These are phyloP conservation scores for Grigorovia jiainica DNA, from an alignment of 805 yeast genomes.

Conservation along the genomic window DNA sequence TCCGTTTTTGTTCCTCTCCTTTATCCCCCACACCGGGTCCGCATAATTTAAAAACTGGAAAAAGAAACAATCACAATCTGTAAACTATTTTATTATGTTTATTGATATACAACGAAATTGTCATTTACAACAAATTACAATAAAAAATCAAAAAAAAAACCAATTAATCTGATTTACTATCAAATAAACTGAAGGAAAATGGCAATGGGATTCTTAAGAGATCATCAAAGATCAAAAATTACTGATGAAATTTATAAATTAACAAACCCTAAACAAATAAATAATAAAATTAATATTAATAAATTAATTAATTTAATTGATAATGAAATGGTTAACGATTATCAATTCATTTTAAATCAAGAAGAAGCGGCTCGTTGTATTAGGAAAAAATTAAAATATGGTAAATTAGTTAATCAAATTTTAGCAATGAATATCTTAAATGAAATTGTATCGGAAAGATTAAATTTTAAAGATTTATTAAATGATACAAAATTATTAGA, in stretches of 20 bases:
- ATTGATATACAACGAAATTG: no score
- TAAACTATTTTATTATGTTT: no score
- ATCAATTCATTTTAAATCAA: conserved; percentile 27
- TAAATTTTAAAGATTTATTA: conserved; percentile 38
- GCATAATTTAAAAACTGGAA: no score
- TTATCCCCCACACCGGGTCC: no score
- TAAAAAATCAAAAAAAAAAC: no score
- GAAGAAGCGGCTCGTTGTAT: conserved; percentile 85
- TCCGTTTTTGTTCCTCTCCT: no score
- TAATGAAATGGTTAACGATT: conserved; percentile 18
- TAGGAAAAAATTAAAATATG: conserved; percentile 82
- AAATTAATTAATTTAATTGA: conserved; percentile 28
- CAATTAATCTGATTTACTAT: no score
- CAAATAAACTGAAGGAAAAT: not conserved
- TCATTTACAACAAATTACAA: no score
- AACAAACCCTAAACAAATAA: not conserved
- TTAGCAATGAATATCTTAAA: conserved; percentile 59
- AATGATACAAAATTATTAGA: conserved; percentile 62
- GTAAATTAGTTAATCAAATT: conserved; percentile 52
- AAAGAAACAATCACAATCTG: no score
- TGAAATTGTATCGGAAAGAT: conserved; percentile 35
- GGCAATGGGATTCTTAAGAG: conserved; percentile 45
- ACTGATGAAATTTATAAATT: conserved; percentile 54
- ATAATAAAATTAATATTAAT: conserved; percentile 28
- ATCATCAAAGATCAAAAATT: conserved; percentile 60